Evolutionary conservation across 2,329 filamentous ascomycete species (phyloP).

Genomic region (Trematosphaeria pertusa): DNA sequence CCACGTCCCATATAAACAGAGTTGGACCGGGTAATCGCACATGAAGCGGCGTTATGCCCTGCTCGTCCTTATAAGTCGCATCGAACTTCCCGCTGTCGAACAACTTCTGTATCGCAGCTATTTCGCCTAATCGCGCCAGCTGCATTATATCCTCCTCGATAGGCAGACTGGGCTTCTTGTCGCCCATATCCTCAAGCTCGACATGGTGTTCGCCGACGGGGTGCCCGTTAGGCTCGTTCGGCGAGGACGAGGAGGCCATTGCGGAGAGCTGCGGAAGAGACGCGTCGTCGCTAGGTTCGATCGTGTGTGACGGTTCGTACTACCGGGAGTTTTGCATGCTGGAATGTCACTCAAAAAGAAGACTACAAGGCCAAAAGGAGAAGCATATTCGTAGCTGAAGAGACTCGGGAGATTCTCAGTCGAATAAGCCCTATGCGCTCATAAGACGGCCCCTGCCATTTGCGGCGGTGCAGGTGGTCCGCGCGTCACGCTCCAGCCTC

Average conservation of each 20-base stretch:
- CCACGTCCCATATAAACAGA: neutral
- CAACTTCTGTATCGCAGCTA: conserved; percentile 84
- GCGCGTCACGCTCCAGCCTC: too few relatives aligned
- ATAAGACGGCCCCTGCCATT: too few relatives aligned
- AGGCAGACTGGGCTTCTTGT: conserved; percentile 50
- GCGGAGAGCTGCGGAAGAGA: conserved; percentile 28
- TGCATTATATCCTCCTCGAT: conserved; percentile 92
- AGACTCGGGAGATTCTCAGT: neutral
- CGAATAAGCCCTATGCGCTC: too few relatives aligned
- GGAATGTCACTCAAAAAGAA: neutral
- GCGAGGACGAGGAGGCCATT: conserved; percentile 31
- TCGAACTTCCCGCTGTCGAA: conserved; percentile 84
- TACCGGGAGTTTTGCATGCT: neutral
- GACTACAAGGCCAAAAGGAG: neutral
- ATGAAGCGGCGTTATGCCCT: conserved; percentile 95
- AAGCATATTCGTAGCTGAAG: neutral
- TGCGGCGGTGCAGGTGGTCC: too few relatives aligned
- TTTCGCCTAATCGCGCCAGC: conserved; percentile 85
- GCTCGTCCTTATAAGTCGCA: conserved; percentile 83
- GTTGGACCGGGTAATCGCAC: conserved; percentile 58
- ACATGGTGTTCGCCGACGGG: conserved; percentile 33
- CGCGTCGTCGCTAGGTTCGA: neutral
- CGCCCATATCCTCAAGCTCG: conserved; percentile 47
- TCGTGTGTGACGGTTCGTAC: neutral
- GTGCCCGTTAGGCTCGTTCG: conserved; percentile 34